These are phyloP conservation scores for Lepidium africanum DNA, from an alignment of 345 rosid species.

Conservation along the genomic window DNA sequence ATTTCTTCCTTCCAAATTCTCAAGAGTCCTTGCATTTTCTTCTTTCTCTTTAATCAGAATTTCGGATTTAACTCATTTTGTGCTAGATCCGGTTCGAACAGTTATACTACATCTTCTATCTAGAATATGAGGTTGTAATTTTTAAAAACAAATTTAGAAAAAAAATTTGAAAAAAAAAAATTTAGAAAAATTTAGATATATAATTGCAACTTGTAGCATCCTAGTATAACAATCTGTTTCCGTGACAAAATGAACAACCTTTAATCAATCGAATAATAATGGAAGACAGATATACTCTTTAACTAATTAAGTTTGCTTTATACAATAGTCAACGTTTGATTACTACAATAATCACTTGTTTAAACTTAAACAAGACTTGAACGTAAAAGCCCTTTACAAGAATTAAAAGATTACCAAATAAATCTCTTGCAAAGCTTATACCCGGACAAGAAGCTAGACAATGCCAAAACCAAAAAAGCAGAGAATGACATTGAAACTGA, in stretches of 20 bases:
- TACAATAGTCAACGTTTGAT: neutral
- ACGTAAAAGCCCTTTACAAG: neutral
- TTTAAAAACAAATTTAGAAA: no score
- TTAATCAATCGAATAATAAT: neutral
- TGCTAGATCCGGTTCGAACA: no score
- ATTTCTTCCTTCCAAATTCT: no score
- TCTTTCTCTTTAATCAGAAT: no score
- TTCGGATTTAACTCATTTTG: no score
- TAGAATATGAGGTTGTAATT: no score
- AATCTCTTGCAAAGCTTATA: conserved; percentile 86
- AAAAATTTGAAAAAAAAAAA: no score
- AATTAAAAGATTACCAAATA: conserved; percentile 37
- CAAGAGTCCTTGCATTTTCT: no score
- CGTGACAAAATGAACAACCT: neutral
- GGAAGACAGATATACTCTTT: neutral
- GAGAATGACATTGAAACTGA: conserved; percentile 43
- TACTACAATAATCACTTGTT: neutral
- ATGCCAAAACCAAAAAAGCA: conserved; percentile 38
- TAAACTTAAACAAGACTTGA: neutral
- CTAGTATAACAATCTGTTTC: no score
- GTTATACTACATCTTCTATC: no score
- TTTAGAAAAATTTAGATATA: no score
- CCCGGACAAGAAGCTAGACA: conserved; percentile 50
- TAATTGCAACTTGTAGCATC: no score
- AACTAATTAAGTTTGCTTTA: neutral